A percentile compares a stretch with the other conserved stretches of the same genome.
Conservation (phyloP, 805 yeast genomes). For the Saturnispora saitoi region DNA sequence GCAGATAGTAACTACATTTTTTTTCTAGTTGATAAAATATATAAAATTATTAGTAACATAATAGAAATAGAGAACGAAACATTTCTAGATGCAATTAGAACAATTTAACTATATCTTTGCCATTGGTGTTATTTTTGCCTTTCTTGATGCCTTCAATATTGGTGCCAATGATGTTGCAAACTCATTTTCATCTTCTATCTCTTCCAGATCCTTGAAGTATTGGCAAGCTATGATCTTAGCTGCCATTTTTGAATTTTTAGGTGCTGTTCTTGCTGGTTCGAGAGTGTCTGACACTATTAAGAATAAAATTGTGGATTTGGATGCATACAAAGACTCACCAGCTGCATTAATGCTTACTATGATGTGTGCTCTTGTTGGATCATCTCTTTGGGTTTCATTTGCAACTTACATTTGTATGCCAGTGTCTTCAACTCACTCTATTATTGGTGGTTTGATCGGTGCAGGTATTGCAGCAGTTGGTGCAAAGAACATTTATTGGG, state of each 20-base stretch:
- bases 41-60: no score
- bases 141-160: constrained; percentile 70
- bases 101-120: constrained; percentile 68
- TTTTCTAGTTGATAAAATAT: no score
- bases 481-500: constrained; percentile 55
- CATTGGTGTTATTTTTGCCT: constrained; percentile 59
- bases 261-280: constrained; percentile 67
- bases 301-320: constrained; percentile 49
- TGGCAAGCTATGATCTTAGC: constrained; percentile 74
- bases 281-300: constrained; percentile 69
- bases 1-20: no score
- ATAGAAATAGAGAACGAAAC: no score
- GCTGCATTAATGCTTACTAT: constrained; percentile 67
- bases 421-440: constrained; percentile 76
- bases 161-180: constrained; percentile 81
- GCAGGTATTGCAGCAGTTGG: constrained; percentile 69
- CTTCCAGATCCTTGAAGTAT: constrained; percentile 59
- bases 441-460: constrained; percentile 70
- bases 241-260: constrained; percentile 62
- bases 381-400: constrained; percentile 58
- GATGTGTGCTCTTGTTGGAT: constrained; percentile 69
- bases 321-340: constrained; percentile 43
- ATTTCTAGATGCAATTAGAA: constrained; percentile 27
- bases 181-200: constrained; percentile 67
- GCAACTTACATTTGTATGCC: constrained; percentile 68